Conservation (phyloP, 1,284 basidiomycete species). For the Sporisorium iseilematis-ciliati region DNA sequence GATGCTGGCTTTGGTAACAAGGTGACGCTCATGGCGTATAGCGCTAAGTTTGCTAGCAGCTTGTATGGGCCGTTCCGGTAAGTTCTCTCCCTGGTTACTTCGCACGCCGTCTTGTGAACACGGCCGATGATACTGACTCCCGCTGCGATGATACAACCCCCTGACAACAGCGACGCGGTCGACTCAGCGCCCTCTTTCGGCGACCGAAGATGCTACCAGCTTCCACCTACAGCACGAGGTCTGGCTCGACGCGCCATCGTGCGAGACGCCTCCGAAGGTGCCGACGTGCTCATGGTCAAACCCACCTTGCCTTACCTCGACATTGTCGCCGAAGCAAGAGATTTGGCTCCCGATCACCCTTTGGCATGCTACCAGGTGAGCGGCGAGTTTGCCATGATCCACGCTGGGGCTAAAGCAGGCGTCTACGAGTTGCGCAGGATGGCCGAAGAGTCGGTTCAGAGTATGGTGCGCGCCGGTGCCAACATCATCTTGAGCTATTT, state of each 20-base stretch:
- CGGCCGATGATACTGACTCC: neutral
- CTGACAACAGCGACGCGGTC: constrained; percentile 86
- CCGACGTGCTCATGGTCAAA: constrained; percentile 99
- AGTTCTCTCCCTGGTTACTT: neutral
- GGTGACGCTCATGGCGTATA: constrained; percentile 90
- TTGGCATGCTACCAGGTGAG: constrained; percentile 83
- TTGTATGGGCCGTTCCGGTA: constrained; percentile 93
- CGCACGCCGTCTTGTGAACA: too few relatives aligned
- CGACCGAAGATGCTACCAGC: constrained; percentile 96
- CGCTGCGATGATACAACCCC: constrained; percentile 71
- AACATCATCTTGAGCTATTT: constrained; percentile 93
- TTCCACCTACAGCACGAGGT: constrained; percentile 88
- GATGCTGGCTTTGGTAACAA: constrained; percentile 81
- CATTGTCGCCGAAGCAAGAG: constrained; percentile 87
- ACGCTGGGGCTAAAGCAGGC: constrained; percentile 90
- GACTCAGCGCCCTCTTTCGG: constrained; percentile 94
- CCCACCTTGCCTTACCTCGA: constrained; percentile 96
- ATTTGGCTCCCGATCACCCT: constrained; percentile 85
- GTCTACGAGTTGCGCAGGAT: constrained; percentile 90
- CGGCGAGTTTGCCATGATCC: constrained; percentile 96
- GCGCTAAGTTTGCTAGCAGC: constrained; percentile 98
- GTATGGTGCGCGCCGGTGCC: constrained; percentile 90
- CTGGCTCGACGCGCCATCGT: constrained; percentile 93
- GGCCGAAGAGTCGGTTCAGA: constrained; percentile 92
- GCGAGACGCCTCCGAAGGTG: constrained; percentile 89